Evolutionary conservation across 2,329 filamentous ascomycete species (phyloP).

Genomic region (Cordyceps cicadae): DNA sequence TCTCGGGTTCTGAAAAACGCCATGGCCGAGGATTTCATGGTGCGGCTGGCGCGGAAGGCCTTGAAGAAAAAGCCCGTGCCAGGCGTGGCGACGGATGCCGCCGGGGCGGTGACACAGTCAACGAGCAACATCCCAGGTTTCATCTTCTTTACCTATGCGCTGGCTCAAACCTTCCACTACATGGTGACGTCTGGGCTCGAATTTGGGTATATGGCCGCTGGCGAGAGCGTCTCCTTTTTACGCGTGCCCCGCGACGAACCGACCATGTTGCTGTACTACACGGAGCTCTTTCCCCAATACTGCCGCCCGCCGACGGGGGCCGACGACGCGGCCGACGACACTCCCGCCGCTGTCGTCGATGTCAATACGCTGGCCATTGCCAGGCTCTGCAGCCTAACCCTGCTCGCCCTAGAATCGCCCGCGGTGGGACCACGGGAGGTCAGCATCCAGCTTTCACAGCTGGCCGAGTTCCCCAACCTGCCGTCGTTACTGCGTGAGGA

Average conservation of each 20-base stretch:
- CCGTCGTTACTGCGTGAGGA: not conserved
- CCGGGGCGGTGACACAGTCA: not conserved
- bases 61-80: not conserved
- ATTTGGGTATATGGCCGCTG: not conserved
- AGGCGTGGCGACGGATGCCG: not conserved
- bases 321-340: not conserved
- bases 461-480: not conserved
- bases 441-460: not conserved
- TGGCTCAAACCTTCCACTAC: not conserved
- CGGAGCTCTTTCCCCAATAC: not conserved
- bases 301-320: not conserved
- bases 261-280: not conserved
- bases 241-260: not conserved
- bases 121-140: not conserved
- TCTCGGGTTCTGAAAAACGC: not conserved
- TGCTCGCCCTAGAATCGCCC: not conserved
- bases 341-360: not conserved
- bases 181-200: not conserved
- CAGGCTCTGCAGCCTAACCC: not conserved
- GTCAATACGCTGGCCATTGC: not conserved
- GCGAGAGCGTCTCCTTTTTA: not conserved
- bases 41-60: not conserved
- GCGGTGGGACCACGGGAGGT: not conserved
- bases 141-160: not conserved
- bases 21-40: not conserved